Evolutionary conservation across 495 filamentous ascomycete species (phyloP).

Genomic region (Evernia prunastri): DNA sequence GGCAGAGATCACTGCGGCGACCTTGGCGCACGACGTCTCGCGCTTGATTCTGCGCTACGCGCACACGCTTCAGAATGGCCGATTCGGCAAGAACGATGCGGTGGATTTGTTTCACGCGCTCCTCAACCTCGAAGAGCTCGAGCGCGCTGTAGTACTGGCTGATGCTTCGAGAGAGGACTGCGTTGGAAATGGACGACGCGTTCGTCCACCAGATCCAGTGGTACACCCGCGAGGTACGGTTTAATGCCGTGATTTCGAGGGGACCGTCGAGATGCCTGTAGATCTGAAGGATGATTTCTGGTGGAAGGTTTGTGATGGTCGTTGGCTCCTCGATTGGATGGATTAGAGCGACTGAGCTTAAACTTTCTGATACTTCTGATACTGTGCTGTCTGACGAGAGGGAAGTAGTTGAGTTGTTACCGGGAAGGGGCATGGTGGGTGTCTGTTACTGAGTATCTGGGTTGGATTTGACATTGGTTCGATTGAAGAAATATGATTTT

Average conservation of each 20-base stretch:
- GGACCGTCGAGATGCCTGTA: neutral
- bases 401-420: neutral
- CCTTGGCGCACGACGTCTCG: neutral
- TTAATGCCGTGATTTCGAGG: neutral
- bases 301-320: conserved; percentile 3
- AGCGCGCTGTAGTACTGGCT: conserved; percentile 1
- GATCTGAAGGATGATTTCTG: conserved; percentile 11
- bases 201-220: conserved; percentile 1
- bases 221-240: neutral
- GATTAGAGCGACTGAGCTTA: neutral
- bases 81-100: neutral
- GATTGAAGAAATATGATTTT: neutral
- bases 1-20: neutral
- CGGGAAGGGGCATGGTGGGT: neutral
- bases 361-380: neutral
- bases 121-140: conserved; percentile 8
- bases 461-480: neutral
- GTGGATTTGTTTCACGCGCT: neutral
- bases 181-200: neutral
- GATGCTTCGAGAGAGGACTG: conserved; percentile 9
- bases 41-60: neutral
- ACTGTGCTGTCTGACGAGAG: neutral
- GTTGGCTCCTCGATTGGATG: neutral
- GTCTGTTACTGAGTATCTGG: neutral
- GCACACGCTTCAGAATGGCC: neutral